Conservation (phyloP, 257 asterid genomes). For the Jacaranda copaia region DNA sequence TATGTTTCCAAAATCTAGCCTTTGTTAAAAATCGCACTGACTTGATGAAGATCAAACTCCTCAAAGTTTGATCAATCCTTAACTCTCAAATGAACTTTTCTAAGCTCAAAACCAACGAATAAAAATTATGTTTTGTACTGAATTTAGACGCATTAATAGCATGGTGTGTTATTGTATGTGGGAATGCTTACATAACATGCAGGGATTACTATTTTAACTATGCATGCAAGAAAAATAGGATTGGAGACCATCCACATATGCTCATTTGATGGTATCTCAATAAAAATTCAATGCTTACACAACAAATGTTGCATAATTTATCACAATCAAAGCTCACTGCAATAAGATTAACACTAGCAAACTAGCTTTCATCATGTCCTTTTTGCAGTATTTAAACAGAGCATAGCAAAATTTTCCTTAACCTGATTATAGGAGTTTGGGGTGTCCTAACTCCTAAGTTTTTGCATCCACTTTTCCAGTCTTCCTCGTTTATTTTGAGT, state of each 20-base stretch:
- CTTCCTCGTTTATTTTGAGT: neutral
- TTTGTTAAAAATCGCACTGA: no score
- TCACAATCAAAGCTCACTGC: neutral
- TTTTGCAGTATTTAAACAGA: neutral
- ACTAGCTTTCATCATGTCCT: conserved; percentile 8
- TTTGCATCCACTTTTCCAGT: neutral
- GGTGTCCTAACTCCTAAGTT: neutral
- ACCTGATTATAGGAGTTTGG: neutral
- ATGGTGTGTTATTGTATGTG: no score
- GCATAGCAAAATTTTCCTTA: conserved; percentile 25
- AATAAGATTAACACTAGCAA: neutral
- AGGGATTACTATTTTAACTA: conserved; percentile 17
- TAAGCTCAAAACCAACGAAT: no score
- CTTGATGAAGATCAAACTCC: no score
- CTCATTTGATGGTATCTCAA: neutral
- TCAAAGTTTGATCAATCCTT: no score
- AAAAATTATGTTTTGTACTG: no score
- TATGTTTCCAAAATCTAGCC: no score
- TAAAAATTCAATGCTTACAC: neutral
- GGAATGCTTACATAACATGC: neutral
- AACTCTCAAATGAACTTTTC: no score
- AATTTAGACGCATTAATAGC: no score
- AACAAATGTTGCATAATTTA: neutral
- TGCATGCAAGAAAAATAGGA: conserved; percentile 9
- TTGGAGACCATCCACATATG: neutral